phyloP scores from a whole-genome alignment of 2,329 filamentous ascomycete genomes.

The Fusarium albosuccineum region DNA sequence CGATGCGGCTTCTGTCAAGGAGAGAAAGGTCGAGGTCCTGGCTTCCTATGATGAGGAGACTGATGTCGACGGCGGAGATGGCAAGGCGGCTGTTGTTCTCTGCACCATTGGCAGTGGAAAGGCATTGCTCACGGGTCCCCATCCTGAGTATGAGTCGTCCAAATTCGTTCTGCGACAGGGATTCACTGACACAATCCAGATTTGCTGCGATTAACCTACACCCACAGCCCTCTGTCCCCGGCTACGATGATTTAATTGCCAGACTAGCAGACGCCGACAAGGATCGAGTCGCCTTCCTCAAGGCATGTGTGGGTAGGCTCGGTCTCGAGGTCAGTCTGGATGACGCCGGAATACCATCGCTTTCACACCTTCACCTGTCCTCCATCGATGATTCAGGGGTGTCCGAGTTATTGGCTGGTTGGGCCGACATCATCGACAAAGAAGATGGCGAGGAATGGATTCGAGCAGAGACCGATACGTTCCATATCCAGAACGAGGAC shows the following conservation, averaged over 20 bases:
- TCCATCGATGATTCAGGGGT: slow-evolving; percentile 74
- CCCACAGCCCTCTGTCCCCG: slow-evolving; percentile 73
- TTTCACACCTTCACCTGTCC: slow-evolving; percentile 87
- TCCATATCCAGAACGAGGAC: slow-evolving; percentile 78
- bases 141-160: slow-evolving; percentile 78
- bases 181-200: slow-evolving; percentile 59
- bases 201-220: slow-evolving; percentile 86
- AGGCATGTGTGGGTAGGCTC: slow-evolving; percentile 82
- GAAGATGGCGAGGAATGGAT: slow-evolving; percentile 79
- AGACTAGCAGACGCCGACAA: slow-evolving; percentile 77
- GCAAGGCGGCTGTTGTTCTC: slow-evolving; percentile 84
- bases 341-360: slow-evolving; percentile 77
- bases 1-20: slow-evolving; percentile 73
- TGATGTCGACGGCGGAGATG: slow-evolving; percentile 80
- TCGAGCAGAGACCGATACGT: slow-evolving; percentile 84
- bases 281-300: slow-evolving; percentile 79
- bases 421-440: slow-evolving; percentile 75
- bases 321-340: slow-evolving; percentile 83
- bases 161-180: no score
- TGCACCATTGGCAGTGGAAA: slow-evolving; percentile 85
- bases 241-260: slow-evolving; percentile 78
- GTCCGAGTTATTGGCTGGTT: slow-evolving; percentile 74
- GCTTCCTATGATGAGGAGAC: slow-evolving; percentile 83
- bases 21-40: slow-evolving; percentile 80
- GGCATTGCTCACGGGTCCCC: slow-evolving; percentile 85